Evolutionary conservation across 768 basidiomycete species (phyloP).

Genomic region (Serendipita sp.): DNA sequence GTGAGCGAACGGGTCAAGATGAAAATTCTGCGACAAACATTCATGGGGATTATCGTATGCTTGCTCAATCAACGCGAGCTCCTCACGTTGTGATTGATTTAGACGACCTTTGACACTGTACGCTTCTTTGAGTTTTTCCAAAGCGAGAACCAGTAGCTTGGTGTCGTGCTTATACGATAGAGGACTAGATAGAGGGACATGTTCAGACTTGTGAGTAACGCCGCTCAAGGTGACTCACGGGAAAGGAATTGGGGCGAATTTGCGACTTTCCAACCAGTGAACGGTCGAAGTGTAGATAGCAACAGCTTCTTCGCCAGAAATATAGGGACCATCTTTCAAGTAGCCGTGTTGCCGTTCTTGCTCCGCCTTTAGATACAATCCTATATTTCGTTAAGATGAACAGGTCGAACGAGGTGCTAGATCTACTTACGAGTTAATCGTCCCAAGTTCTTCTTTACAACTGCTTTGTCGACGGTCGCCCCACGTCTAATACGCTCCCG

Average conservation of each 20-base stretch:
- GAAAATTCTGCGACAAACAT: slow-evolving; percentile 31
- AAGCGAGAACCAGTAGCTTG: slow-evolving; percentile 85
- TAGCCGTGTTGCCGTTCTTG: slow-evolving; percentile 98
- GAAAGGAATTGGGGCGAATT: slow-evolving; percentile 98
- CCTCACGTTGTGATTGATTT: slow-evolving; percentile 96
- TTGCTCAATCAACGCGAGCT: slow-evolving; percentile 94
- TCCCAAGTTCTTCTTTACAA: slow-evolving; percentile 97
- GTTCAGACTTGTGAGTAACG: neutral
- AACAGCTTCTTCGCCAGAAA: slow-evolving; percentile 96
- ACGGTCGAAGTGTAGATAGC: slow-evolving; percentile 98
- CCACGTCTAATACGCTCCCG: slow-evolving; percentile 94
- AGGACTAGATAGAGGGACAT: slow-evolving; percentile 31
- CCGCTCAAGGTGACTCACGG: slow-evolving; percentile 35
- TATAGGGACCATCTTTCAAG: slow-evolving; percentile 97
- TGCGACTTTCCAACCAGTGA: slow-evolving; percentile 95
- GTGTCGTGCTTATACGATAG: slow-evolving; percentile 99
- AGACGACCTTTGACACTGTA: slow-evolving; percentile 92
- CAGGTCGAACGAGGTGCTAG: slow-evolving; percentile 4
- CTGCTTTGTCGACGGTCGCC: slow-evolving; percentile 94
- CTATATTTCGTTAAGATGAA: slow-evolving; percentile 19
- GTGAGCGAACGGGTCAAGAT: neutral
- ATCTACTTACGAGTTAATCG: slow-evolving; percentile 68
- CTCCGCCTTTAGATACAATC: slow-evolving; percentile 93
- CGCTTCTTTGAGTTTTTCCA: slow-evolving; percentile 97
- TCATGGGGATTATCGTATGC: slow-evolving; percentile 99